phyloP scores from a whole-genome alignment of 2,329 filamentous ascomycete species.

The Aureobasidium lini region DNA sequence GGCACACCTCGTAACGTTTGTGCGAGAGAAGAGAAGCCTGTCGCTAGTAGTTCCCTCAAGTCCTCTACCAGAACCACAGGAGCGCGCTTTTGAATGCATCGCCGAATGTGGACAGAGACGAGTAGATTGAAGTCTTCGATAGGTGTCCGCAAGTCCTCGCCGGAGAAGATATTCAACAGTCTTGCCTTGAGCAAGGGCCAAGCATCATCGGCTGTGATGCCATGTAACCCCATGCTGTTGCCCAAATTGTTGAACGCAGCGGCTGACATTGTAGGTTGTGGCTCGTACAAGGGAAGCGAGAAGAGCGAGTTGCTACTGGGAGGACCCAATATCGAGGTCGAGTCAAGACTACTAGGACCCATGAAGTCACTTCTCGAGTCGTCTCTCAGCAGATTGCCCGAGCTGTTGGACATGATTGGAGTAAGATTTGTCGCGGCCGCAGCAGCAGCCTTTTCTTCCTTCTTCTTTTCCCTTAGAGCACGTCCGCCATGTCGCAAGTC shows the following conservation, averaged over 20 bases:
- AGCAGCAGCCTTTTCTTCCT: constrained; percentile 43
- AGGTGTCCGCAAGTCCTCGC: constrained; percentile 69
- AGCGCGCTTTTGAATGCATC: constrained; percentile 65
- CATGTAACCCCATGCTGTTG: constrained; percentile 39
- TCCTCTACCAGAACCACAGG: constrained; percentile 69
- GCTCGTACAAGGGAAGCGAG: constrained; percentile 23
- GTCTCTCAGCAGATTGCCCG: constrained; percentile 13
- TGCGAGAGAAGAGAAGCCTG: constrained; percentile 80
- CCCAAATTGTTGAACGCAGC: constrained; percentile 39
- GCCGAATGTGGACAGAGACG: constrained; percentile 70
- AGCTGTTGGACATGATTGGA: constrained; percentile 26
- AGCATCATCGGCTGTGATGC: constrained; percentile 59
- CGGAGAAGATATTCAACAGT: constrained; percentile 70
- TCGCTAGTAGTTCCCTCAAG: constrained; percentile 63
- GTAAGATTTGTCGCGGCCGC: constrained; percentile 28
- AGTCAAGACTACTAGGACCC: constrained; percentile 19
- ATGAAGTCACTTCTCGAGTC: constrained; percentile 18
- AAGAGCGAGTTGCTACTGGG: constrained; percentile 25
- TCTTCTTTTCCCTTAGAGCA: constrained; percentile 66
- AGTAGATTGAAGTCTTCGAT: constrained; percentile 78
- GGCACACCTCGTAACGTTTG: constrained; percentile 70
- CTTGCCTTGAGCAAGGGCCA: constrained; percentile 75
- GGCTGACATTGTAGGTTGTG: constrained; percentile 26
- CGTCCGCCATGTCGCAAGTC: constrained; percentile 72
- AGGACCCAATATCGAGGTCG: constrained; percentile 18